Percentiles rank a stretch among this genome's conserved stretches.
Conservation (phyloP, 441 rosid species). For the Hura crepitans region DNA sequence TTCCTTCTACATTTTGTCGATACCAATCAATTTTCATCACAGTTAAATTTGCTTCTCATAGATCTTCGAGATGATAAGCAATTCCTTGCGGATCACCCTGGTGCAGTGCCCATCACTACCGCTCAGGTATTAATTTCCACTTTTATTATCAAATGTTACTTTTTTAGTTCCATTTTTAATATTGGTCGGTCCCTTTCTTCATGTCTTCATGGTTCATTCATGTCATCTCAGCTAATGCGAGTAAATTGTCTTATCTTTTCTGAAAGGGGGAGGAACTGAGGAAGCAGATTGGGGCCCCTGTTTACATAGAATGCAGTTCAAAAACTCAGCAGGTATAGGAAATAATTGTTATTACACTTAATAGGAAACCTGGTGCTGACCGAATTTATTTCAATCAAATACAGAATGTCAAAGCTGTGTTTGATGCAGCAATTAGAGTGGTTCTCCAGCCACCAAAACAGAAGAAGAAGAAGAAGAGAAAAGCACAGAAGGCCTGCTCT, state of each 20-base stretch:
- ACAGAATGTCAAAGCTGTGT: constrained; percentile 92
- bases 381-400: constrained; percentile 12
- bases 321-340: constrained; percentile 82
- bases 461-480: constrained; percentile 85
- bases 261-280: constrained; percentile 79
- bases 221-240: not conserved
- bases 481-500: constrained; percentile 64
- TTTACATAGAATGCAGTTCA: constrained; percentile 87
- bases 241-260: not conserved
- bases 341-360: constrained; percentile 6
- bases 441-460: constrained; percentile 93
- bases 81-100: constrained; percentile 69
- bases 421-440: constrained; percentile 89
- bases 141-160: constrained; percentile 5
- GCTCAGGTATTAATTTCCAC: constrained; percentile 52
- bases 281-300: constrained; percentile 71
- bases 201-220: not conserved
- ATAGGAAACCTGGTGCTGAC: constrained; percentile 2
- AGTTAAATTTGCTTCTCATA: constrained; percentile 30
- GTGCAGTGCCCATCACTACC: constrained; percentile 75
- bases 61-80: constrained; percentile 92
- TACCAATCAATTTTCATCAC: constrained; percentile 10
- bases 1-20: not conserved
- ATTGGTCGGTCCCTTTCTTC: not conserved
- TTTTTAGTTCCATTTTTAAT: not conserved